These are phyloP conservation scores for Trichoderma guizhouense DNA, from an alignment of 2,329 filamentous ascomycete genomes.

Conservation along the genomic window DNA sequence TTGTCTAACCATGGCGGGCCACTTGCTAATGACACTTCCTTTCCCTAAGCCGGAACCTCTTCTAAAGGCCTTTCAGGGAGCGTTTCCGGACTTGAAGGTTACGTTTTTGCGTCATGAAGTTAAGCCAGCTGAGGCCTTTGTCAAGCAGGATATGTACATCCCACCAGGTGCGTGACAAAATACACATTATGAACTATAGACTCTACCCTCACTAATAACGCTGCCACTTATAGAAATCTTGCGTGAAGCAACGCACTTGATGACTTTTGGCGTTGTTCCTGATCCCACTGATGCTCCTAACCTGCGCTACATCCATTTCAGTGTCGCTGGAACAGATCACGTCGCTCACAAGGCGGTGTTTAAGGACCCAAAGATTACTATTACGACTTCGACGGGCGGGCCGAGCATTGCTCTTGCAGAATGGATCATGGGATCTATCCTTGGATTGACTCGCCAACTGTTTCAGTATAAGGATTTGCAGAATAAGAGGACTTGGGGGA, in stretches of 20 bases:
- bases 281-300: not conserved
- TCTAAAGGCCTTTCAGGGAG: not conserved
- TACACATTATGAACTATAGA: not conserved
- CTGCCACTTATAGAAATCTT: not conserved
- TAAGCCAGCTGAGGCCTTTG: not conserved
- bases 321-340: not conserved
- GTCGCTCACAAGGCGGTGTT: not conserved
- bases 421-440: not conserved
- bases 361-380: not conserved
- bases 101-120: slow-evolving; percentile 1
- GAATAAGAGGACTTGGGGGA: not conserved
- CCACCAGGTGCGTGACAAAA: not conserved
- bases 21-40: slow-evolving; percentile 5
- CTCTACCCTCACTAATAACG: not conserved
- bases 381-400: not conserved
- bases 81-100: not conserved
- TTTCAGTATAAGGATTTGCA: not conserved
- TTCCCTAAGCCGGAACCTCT: not conserved
- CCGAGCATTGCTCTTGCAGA: not conserved
- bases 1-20: not conserved
- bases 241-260: not conserved
- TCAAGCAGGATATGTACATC: slow-evolving; percentile 6
- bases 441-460: not conserved
- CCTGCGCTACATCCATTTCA: not conserved
- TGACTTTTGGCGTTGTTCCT: slow-evolving; percentile 2